Conservation (phyloP, 805 yeast genomes). For the Priceomyces castillae region DNA sequence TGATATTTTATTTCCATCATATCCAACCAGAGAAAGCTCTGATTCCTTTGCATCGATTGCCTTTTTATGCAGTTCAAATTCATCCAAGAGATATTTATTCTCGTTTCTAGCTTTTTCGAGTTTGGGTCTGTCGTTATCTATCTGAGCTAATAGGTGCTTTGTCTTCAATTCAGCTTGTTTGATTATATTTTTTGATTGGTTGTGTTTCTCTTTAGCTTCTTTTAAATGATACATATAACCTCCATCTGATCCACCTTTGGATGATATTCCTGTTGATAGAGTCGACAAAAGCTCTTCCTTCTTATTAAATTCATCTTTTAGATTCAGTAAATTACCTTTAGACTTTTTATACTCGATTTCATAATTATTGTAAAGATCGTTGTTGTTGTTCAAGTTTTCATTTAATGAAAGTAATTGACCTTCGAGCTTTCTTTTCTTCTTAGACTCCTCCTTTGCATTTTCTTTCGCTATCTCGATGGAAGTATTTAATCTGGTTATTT, state of each 20-base stretch:
- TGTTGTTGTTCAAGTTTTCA: constrained; percentile 30
- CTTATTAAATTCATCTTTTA: constrained; percentile 48
- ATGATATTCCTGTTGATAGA: constrained; percentile 84
- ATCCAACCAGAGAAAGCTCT: constrained; percentile 53
- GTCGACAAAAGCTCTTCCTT: constrained; percentile 82
- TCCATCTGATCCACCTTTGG: constrained; percentile 69
- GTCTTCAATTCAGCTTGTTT: constrained; percentile 61
- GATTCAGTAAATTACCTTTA: constrained; percentile 40
- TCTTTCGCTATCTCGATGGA: constrained; percentile 55
- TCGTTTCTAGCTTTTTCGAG: constrained; percentile 53
- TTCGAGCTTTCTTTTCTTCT: constrained; percentile 31
- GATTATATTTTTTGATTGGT: constrained; percentile 51
- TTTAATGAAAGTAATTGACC: constrained; percentile 33
- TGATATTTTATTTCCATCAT: constrained; percentile 44
- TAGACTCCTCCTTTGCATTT: constrained; percentile 54
- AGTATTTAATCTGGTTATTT: constrained; percentile 66
- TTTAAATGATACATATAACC: constrained; percentile 76
- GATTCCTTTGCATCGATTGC: constrained; percentile 38
- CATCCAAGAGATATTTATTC: constrained; percentile 37
- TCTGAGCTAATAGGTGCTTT: constrained; percentile 53
- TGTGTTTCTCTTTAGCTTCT: constrained; percentile 54
- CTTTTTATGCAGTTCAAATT: constrained; percentile 41
- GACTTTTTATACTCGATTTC: constrained; percentile 46
- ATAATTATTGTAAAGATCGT: constrained; percentile 34
- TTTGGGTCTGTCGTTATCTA: constrained; percentile 41